A percentile compares a stretch with the other conserved stretches of the same genome.
Evolutionary conservation across 2,329 filamentous ascomycete genomes (phyloP).

Genomic region (Hypoxylon sp.): DNA sequence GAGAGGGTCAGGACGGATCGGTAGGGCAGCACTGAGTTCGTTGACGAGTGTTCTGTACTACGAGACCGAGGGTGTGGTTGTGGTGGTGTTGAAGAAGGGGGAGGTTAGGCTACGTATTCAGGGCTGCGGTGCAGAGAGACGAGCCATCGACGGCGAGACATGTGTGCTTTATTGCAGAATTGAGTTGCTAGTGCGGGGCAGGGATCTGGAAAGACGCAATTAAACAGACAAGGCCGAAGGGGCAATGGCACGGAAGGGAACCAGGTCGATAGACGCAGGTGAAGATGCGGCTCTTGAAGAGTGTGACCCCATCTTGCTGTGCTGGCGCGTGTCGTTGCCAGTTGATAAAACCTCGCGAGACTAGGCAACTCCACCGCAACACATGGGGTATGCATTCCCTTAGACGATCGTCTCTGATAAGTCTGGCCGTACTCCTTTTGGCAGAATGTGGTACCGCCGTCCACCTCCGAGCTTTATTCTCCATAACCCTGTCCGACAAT

Average conservation of each 20-base stretch:
- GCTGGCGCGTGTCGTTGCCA: conserved; percentile 89
- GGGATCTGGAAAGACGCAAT: conserved; percentile 59
- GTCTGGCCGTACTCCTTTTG: conserved; percentile 52
- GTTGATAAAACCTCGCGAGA: conserved; percentile 75
- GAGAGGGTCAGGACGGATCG: conserved; percentile 47
- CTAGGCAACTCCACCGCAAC: conserved; percentile 72
- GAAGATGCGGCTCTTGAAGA: conserved; percentile 74
- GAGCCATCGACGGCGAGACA: conserved; percentile 69
- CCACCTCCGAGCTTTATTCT: conserved; percentile 44
- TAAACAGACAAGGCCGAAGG: conserved; percentile 53
- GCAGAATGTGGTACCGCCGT: conserved; percentile 50
- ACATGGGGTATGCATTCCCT: conserved; percentile 63
- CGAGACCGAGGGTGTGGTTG: conserved; percentile 52
- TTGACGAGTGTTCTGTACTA: conserved; percentile 54
- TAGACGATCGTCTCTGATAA: conserved; percentile 63
- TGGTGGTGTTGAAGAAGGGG: conserved; percentile 57
- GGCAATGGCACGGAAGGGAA: conserved; percentile 48
- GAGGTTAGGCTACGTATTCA: conserved; percentile 62
- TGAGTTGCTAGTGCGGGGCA: conserved; percentile 63
- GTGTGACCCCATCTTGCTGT: conserved; percentile 83
- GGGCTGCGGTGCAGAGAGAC: conserved; percentile 61
- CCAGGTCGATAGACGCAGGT: conserved; percentile 69
- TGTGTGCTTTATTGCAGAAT: conserved; percentile 74
- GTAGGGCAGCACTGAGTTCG: conserved; percentile 52
- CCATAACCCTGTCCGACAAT: conserved; percentile 50